These are phyloP conservation scores for Adansonia rubrostipa DNA, from an alignment of 441 rosid genomes.

Conservation along the genomic window DNA sequence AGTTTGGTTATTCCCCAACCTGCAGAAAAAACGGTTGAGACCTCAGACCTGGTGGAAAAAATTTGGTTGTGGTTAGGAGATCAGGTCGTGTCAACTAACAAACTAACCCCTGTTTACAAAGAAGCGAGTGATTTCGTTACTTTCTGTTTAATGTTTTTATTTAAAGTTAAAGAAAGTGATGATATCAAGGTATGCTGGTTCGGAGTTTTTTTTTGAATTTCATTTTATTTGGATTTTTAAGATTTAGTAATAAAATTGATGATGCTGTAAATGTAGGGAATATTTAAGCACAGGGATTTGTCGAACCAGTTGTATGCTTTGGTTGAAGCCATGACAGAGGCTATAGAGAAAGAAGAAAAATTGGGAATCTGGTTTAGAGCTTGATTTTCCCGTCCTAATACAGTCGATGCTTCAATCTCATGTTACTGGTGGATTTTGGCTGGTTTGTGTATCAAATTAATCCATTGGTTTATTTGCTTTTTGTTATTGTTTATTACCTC, in stretches of 20 bases:
- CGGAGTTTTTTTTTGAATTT: too few relatives aligned
- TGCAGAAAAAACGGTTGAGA: slow-evolving; percentile 48
- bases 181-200: too few relatives aligned
- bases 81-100: slow-evolving; percentile 59
- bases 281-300: slow-evolving; percentile 46
- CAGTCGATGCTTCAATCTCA: slow-evolving; percentile 72
- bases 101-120: slow-evolving; percentile 47
- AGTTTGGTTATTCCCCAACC: background rate
- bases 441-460: slow-evolving; percentile 42
- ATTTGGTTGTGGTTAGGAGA: slow-evolving; percentile 48
- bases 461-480: background rate
- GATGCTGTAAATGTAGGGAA: slow-evolving; percentile 32
- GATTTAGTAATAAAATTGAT: background rate
- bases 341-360: slow-evolving; percentile 55
- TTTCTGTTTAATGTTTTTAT: background rate
- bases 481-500: background rate
- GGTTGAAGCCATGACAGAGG: slow-evolving; percentile 52
- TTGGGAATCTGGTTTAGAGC: slow-evolving; percentile 43
- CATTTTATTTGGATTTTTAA: too few relatives aligned
- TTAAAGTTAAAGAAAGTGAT: background rate
- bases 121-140: slow-evolving; percentile 41
- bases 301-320: slow-evolving; percentile 57
- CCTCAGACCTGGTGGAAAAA: slow-evolving; percentile 39
- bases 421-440: slow-evolving; percentile 78
- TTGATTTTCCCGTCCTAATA: slow-evolving; percentile 46